A percentile compares a stretch with the other conserved stretches of the same genome.
phyloP scores from a whole-genome alignment of 2,329 filamentous ascomycete species.

The Aspergillus neotritici region DNA sequence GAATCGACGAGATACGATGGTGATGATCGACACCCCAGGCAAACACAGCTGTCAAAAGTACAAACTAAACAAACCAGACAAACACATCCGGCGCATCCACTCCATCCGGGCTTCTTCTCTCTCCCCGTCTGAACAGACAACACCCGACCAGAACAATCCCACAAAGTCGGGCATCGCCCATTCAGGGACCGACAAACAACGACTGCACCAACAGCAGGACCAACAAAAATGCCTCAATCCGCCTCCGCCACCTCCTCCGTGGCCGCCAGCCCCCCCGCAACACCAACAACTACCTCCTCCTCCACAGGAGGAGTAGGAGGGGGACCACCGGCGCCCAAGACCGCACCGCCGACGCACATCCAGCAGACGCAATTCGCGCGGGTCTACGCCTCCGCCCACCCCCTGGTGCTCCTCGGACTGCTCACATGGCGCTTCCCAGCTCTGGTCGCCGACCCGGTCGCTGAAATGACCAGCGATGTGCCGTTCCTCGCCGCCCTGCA shows the following conservation, averaged over 20 bases:
- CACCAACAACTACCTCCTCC: constrained; percentile 5
- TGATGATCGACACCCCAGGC: no score
- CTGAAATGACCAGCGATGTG: constrained; percentile 57
- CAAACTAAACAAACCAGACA: no score
- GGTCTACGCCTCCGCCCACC: constrained; percentile 61
- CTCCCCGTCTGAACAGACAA: no score
- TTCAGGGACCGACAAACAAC: neutral
- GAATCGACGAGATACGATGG: no score
- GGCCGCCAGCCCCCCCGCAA: neutral
- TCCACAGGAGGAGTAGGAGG: no score
- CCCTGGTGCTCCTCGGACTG: constrained; percentile 59
- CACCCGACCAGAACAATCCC: no score
- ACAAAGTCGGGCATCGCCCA: constrained; percentile 4
- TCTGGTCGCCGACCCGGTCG: constrained; percentile 65
- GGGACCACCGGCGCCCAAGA: constrained; percentile 17
- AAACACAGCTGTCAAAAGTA: no score
- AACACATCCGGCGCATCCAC: no score
- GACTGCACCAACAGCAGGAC: neutral
- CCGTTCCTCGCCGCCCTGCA: constrained; percentile 62
- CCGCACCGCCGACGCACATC: constrained; percentile 41
- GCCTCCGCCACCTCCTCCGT: no score
- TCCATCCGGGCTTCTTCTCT: no score
- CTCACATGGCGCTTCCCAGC: constrained; percentile 59
- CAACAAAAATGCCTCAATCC: no score
- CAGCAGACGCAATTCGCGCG: constrained; percentile 46